phyloP scores from a whole-genome alignment of 345 rosid genomes.

The Linum trigynum region DNA sequence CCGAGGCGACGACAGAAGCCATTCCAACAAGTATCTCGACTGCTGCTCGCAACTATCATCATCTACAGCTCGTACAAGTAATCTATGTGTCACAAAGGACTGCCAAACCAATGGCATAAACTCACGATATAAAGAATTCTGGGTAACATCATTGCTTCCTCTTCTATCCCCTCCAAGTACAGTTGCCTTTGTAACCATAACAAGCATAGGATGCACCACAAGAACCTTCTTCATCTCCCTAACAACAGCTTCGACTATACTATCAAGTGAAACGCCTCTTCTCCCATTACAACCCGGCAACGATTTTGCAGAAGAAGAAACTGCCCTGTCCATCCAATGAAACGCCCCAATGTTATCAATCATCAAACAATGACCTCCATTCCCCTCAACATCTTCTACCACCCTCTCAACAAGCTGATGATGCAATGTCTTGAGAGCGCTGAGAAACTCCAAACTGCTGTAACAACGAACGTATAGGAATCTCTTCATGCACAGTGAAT shows the following conservation, averaged over 20 bases:
- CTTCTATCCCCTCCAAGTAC: slow-evolving; percentile 30
- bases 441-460: slow-evolving; percentile 53
- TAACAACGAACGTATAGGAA: slow-evolving; percentile 60
- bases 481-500: slow-evolving; percentile 47
- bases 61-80: background rate
- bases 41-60: background rate
- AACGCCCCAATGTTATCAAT: slow-evolving; percentile 87
- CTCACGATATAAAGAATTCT: slow-evolving; percentile 42
- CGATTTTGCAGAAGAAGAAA: slow-evolving; percentile 1
- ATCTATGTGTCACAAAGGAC: slow-evolving; percentile 7
- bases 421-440: slow-evolving; percentile 65
- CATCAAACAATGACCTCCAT: slow-evolving; percentile 41
- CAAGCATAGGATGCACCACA: slow-evolving; percentile 53
- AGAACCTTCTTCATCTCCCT: slow-evolving; percentile 58
- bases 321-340: slow-evolving; percentile 73
- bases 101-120: slow-evolving; percentile 89
- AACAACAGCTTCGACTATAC: slow-evolving; percentile 49
- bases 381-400: slow-evolving; percentile 38
- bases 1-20: background rate
- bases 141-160: slow-evolving; percentile 26
- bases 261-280: slow-evolving; percentile 56
- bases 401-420: slow-evolving; percentile 36
- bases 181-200: slow-evolving; percentile 51
- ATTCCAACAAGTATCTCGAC: background rate
- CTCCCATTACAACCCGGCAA: slow-evolving; percentile 24